phyloP scores from a whole-genome alignment of 169 alveolate species.

The Cyclospora cayetanensis region DNA sequence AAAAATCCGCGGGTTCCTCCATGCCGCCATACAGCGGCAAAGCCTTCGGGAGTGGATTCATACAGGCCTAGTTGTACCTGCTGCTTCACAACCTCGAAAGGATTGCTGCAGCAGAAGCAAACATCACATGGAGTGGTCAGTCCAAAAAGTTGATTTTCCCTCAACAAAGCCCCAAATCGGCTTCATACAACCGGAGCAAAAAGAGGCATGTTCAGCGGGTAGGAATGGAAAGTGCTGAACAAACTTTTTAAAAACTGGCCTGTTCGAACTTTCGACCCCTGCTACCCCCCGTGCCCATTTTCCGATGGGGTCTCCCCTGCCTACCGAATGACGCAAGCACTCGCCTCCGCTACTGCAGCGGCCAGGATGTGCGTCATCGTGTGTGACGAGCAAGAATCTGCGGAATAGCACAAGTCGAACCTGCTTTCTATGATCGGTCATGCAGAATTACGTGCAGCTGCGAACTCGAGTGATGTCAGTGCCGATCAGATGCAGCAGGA shows the following conservation, averaged over 20 bases:
- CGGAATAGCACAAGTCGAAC: not conserved
- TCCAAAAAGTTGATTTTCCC: not conserved
- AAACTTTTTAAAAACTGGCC: too few relatives aligned
- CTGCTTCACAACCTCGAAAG: slow-evolving; percentile 93
- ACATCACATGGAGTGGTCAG: too few relatives aligned
- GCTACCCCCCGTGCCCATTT: too few relatives aligned
- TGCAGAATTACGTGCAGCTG: not conserved
- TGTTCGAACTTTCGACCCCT: too few relatives aligned
- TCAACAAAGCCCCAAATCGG: not conserved
- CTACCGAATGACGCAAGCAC: slow-evolving; percentile 68
- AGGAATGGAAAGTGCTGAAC: too few relatives aligned
- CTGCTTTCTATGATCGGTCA: not conserved
- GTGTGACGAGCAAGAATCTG: slow-evolving; percentile 6
- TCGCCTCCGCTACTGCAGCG: slow-evolving; percentile 55
- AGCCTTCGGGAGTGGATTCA: slow-evolving; percentile 78
- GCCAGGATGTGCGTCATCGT: slow-evolving; percentile 29
- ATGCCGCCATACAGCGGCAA: slow-evolving; percentile 77
- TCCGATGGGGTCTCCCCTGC: not conserved
- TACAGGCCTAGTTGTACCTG: slow-evolving; percentile 88
- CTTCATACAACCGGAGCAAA: not conserved
- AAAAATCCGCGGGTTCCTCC: slow-evolving; percentile 88
- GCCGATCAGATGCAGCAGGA: not conserved
- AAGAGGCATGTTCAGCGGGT: not conserved
- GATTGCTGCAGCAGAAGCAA: slow-evolving; percentile 82
- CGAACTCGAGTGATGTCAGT: too few relatives aligned